Base-by-base conservation (phyloP, 139 green algal genomes). In the Asterochloris erici region DNA sequence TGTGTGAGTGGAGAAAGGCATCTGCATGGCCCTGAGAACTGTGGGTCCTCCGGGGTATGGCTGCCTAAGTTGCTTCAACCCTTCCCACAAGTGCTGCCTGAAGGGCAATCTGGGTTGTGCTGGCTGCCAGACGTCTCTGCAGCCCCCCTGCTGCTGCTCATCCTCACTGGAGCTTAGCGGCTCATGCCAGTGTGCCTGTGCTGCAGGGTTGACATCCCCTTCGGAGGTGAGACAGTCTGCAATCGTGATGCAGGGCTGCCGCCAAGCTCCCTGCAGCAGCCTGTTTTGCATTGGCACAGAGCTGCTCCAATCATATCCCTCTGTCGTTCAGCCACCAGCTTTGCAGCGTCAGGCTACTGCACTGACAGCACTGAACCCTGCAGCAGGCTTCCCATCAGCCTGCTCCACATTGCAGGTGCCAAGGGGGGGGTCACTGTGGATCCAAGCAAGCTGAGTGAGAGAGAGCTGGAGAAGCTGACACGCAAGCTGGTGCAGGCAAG, bases 391-490 rank as follows among this genome's bases (percentile, higher is more conserved):
- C 88, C 82, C 6, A 87, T 98, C n/a, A n/a, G n/a, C n/a, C 17
- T 98, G 10, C 95, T 54, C 6, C 38, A 54, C 38, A 54, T 6
- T 54, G 38, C 38, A 54, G 38, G 96, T 10, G 95, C 94, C 63
- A 98, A 98, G 87, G 93, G 90, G 14, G 94, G 93, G 66, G 83
- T 97, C 27, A 91, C 90, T 0, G 88, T 95, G 12, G 90, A 96
- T 79, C 92, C 93, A 0, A 89, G 81, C 38, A 84, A 84, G 28
- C 90, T 97, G 73, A 91, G 77, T 14, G 91, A 96, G 77, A 79
- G 91, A 4, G 95, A 98, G 88, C 85, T 97, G 78, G 95, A 98
- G 89, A 95, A 95, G 84, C 85, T 98, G 24, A 98, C 95, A 10
- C 85, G 94, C 38, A 97, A 97, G 89, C 88, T 98, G 81, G 94